Base-by-base conservation (phyloP, 2,329 filamentous ascomycete species). In the Colletotrichum costaricense region DNA sequence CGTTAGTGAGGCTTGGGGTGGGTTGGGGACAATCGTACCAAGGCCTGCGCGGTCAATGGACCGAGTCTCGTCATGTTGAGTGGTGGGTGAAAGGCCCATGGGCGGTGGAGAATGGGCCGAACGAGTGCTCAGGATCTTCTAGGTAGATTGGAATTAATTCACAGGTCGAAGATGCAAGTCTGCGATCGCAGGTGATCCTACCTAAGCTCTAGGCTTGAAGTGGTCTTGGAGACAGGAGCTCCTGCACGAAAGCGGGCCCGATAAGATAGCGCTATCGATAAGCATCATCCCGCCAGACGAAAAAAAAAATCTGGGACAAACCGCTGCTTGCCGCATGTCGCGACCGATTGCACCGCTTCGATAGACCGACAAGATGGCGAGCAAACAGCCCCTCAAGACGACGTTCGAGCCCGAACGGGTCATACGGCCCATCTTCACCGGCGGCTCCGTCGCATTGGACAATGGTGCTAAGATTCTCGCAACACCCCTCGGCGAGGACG, bases 391-490 rank as follows among this genome's bases (percentile, higher is more conserved):
- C 22, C 86, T 90, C 78, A 97, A 95, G 87, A 98, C 95, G 71
- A 98, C 96, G 4, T 99, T 98, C 82, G 94, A 97, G 80, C 90
- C 93, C 72, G 89, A 89, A 76, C 91, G 93, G 79, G 94, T 95
- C 60, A 93, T 99, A 69, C 94, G 95, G 78, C 97, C 97, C 24
- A 96, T 98, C 63, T 98, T 97, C 81, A 98, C 96, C 2, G 97
- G 97, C 67, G 97, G 97, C 56, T 93, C 94, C 76, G 92, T 97
- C 72, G 92, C 94, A 35, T 89, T 98, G 74, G 95, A 96, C 86
- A 90, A 92, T 81, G 91, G 91, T 84, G 95, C 95, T 64, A 90
- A 91, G 78, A 90, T 98, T 75, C 88, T 99, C 67, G 96, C 95
- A 56, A 95, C 95, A 28, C 95, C 94, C 46, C 86, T 98, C n/a